A percentile compares a stretch with the other conserved stretches of the same genome.
phyloP scores from a whole-genome alignment of 208 protist genomes.

The Trypanosoma cruzi region DNA sequence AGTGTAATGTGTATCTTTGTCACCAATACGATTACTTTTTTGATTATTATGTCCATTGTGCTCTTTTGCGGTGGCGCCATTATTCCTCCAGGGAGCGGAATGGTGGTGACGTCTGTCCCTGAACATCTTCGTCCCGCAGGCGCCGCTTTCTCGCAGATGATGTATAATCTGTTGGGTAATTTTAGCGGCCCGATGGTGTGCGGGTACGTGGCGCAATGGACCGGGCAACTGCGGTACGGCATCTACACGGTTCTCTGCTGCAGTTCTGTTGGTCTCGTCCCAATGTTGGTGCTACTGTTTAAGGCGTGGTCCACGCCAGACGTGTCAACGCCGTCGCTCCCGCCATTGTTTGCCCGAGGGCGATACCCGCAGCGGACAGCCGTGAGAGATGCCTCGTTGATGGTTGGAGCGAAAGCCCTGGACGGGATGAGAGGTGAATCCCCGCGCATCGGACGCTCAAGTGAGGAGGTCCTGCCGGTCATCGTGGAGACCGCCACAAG shows the following conservation, averaged over 20 bases:
- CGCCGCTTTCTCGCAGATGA: conserved; percentile 78
- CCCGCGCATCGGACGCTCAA: too few relatives aligned
- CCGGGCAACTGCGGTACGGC: conserved; percentile 71
- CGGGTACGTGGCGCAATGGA: conserved; percentile 67
- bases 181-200: conserved; percentile 91
- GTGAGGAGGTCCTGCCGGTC: too few relatives aligned
- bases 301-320: conserved; percentile 29
- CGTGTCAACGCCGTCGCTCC: neutral
- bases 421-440: too few relatives aligned
- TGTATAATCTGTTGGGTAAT: conserved; percentile 91
- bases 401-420: too few relatives aligned
- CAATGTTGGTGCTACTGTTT: conserved; percentile 49
- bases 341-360: neutral
- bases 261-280: conserved; percentile 63
- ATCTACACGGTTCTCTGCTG: conserved; percentile 72
- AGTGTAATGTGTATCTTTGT: conserved; percentile 84
- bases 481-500: too few relatives aligned
- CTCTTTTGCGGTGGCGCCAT: conserved; percentile 89
- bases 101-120: conserved; percentile 78
- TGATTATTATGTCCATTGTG: conserved; percentile 81
- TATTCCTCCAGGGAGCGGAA: conserved; percentile 75
- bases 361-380: neutral
- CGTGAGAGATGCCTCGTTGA: neutral
- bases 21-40: conserved; percentile 53
- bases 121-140: conserved; percentile 58